Base-by-base conservation (phyloP, 345 rosid species). In the Laguncularia racemosa region DNA sequence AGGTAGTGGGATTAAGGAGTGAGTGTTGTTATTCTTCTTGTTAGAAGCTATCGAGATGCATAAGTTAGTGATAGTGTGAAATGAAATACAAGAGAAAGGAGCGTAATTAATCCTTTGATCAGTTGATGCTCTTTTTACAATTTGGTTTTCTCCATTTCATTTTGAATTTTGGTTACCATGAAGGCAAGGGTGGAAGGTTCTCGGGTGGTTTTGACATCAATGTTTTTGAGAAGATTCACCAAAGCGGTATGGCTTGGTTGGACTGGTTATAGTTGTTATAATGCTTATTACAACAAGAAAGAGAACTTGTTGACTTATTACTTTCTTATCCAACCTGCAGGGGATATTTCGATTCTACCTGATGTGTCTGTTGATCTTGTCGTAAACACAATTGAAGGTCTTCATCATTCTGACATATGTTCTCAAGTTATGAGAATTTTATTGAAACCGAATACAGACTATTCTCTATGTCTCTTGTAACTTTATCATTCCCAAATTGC, bases 201-300 rank as follows among this genome's bases (percentile, higher is more conserved):
- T 91, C 89, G 0, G 98, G 93, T 51, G 98, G 98, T 28, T 91
- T 91, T 20, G 98, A 91, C 56, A 84, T 91, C 68, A 82, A 78
- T 74, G 96, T 88, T 50, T 86, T 91, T 69, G 72, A 69, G 72
- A 74, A 84, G 75, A 71, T 88, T 71, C 96, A 92, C 20, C 67
- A 61, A 73, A 74, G 78, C 56, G 95, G 98, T 92, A 82, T 57
- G 70, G 40, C 50, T 68, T 59, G 16, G 47, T 2, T 13, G 21
- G 16, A 47, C 14, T 44, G 16, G 50, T 16, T 45, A n/a, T 57
- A 20, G 15, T 14, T 58, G n/a, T 13, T 58, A 0, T 0, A 10
- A 3, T 44, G 16, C 15, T 53, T 23, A 47, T 56, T 55, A 20
- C 16, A 20, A 12, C n/a, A 53, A 16, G 16, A 16, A 16, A n/a